A percentile compares a stretch with the other conserved stretches of the same genome.
Evolutionary conservation across 192 early-diverging fungal genomes (phyloP).

Genomic region (Entomortierella beljakovae): DNA sequence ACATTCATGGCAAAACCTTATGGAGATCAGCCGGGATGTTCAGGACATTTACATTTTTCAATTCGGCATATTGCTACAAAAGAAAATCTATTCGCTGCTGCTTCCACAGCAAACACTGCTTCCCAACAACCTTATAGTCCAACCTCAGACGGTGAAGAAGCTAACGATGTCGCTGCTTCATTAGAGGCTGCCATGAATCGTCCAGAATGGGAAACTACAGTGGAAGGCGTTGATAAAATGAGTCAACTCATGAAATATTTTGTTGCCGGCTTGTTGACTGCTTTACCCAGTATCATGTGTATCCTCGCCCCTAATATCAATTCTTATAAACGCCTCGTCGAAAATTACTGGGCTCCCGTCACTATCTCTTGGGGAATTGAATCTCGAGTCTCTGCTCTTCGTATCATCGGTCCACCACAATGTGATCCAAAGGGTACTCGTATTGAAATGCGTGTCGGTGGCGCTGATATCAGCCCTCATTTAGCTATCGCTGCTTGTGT

Average conservation of each 20-base stretch:
- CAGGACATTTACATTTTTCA: slow-evolving; percentile 84
- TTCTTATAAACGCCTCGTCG: slow-evolving; percentile 83
- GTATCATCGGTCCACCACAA: slow-evolving; percentile 80
- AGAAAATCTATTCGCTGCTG: slow-evolving; percentile 65
- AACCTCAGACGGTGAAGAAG: slow-evolving; percentile 29
- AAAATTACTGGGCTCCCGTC: slow-evolving; percentile 88
- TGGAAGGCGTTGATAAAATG: slow-evolving; percentile 56
- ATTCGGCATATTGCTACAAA: slow-evolving; percentile 60
- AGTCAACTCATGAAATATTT: slow-evolving; percentile 66
- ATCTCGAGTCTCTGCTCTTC: slow-evolving; percentile 75
- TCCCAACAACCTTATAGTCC: slow-evolving; percentile 19
- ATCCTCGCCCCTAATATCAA: slow-evolving; percentile 85
- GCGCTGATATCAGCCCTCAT: slow-evolving; percentile 87
- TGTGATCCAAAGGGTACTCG: slow-evolving; percentile 73
- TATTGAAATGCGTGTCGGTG: slow-evolving; percentile 84
- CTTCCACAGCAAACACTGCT: slow-evolving; percentile 1
- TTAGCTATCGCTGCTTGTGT: slow-evolving; percentile 78
- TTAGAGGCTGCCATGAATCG: background rate
- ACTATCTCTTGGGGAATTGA: slow-evolving; percentile 86
- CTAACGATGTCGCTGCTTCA: background rate
- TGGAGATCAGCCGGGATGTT: slow-evolving; percentile 77
- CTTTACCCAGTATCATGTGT: slow-evolving; percentile 77
- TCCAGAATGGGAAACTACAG: slow-evolving; percentile 33
- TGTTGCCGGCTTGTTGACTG: slow-evolving; percentile 65
- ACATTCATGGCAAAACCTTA: slow-evolving; percentile 91